Conservation (phyloP, 306 rosid species). For the Herpetospermum pedunculosum region DNA sequence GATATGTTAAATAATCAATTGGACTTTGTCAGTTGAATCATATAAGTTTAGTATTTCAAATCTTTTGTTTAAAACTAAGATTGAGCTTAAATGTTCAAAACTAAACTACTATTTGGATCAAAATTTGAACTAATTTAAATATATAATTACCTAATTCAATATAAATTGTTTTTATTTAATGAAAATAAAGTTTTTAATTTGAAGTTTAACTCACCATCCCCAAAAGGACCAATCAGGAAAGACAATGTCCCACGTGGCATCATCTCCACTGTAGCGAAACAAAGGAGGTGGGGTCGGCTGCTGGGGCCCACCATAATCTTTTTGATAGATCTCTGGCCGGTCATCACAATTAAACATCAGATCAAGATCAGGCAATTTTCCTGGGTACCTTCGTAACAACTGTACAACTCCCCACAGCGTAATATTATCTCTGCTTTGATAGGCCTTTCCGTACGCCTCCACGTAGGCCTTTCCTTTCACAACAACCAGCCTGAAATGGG, state of each 20-base stretch:
- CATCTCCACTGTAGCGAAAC: constrained; percentile 58
- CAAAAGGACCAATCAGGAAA: constrained; percentile 51
- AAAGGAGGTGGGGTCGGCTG: constrained; percentile 39
- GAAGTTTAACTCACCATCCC: constrained; percentile 38
- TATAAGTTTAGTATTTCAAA: not conserved
- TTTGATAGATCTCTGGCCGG: constrained; percentile 28
- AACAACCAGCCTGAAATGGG: constrained; percentile 56
- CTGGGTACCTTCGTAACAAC: constrained; percentile 46
- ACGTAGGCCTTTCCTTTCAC: constrained; percentile 40
- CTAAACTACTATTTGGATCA: too few relatives aligned
- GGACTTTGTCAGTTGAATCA: not conserved
- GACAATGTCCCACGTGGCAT: constrained; percentile 27
- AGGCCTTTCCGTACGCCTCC: constrained; percentile 34
- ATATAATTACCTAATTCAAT: not conserved
- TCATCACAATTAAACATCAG: constrained; percentile 65
- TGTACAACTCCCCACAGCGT: constrained; percentile 70
- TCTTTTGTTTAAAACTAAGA: too few relatives aligned
- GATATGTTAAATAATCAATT: too few relatives aligned
- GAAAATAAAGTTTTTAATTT: too few relatives aligned
- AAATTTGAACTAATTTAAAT: not conserved
- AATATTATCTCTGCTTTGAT: constrained; percentile 56
- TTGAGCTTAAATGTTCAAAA: too few relatives aligned
- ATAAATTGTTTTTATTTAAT: not conserved
- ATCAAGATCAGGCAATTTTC: constrained; percentile 47
- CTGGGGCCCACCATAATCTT: not conserved